Evolutionary conservation across 192 early-diverging fungal genomes (phyloP).

Genomic region (Phycomyces blakesleeanus): DNA sequence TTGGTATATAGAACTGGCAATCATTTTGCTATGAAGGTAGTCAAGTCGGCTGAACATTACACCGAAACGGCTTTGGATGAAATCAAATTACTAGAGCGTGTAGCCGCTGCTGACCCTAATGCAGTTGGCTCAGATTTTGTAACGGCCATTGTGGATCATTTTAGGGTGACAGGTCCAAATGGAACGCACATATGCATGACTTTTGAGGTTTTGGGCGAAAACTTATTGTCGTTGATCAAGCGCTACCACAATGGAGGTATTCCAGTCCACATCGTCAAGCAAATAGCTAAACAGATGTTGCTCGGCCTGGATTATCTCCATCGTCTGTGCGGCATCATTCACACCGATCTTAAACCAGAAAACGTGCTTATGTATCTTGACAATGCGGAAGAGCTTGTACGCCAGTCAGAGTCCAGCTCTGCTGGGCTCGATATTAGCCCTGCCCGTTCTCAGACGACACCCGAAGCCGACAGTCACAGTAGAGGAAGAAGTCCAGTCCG

Average conservation of each 20-base stretch:
- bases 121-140: slow-evolving; percentile 63
- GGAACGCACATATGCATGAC: slow-evolving; percentile 95
- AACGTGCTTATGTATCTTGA: slow-evolving; percentile 93
- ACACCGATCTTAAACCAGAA: slow-evolving; percentile 98
- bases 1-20: slow-evolving; percentile 50
- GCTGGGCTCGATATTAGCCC: background rate
- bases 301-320: slow-evolving; percentile 94
- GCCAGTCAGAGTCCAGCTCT: slow-evolving; percentile 22
- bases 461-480: background rate
- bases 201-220: slow-evolving; percentile 96
- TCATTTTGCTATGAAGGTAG: slow-evolving; percentile 94
- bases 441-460: background rate
- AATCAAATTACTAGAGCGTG: slow-evolving; percentile 86
- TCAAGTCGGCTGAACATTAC: slow-evolving; percentile 94
- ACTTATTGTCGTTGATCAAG: slow-evolving; percentile 85
- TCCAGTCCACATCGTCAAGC: slow-evolving; percentile 81
- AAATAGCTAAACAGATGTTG: slow-evolving; percentile 87
- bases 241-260: slow-evolving; percentile 81
- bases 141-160: slow-evolving; percentile 89
- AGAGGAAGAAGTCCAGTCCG: slow-evolving; percentile 19
- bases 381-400: slow-evolving; percentile 77
- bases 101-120: slow-evolving; percentile 60
- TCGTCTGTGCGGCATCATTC: slow-evolving; percentile 90
- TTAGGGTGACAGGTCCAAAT: slow-evolving; percentile 84
- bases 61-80: slow-evolving; percentile 95